Evolutionary conservation across 192 early-diverging fungal genomes (phyloP), one percentile per base, ranked within the genome.

Genomic region (Linderina pennispora): DNA sequence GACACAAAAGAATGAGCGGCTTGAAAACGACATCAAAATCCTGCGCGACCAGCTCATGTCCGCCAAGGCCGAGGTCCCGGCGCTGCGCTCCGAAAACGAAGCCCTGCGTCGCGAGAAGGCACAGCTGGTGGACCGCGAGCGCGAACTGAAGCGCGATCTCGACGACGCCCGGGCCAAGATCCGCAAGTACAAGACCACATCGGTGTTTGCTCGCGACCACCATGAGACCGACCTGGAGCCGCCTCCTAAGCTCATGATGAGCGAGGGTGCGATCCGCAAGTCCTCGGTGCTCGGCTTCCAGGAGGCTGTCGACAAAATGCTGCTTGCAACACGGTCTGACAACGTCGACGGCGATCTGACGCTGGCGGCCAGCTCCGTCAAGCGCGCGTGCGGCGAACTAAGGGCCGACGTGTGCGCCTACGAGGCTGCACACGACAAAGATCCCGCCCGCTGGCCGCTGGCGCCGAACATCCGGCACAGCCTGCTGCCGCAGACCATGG

Each of bases 371-470:
- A 83, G 85, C 44, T 61, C 84, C 4, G 81, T 96, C 28, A 86
- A 90, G 22, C 76, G 85, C 25, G 76, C 89, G 0, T 94, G 92
- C 71, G 83, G 85, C 36, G 71, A 77, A 42, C 86, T 98, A 35
- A 86, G 82, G 0, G 88, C 89, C 28, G 89, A 98, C 35, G 79
- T 88, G 7, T 85, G 90, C 25, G 65, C 62, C 8, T 84, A 85
- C 35, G 77, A 87, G 52, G 42, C 24, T 14, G 63, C 53, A 3
- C 47, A 66, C 22, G 46, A 57, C 21, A 34, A 41, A 6, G 57
- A 74, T 22, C 58, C 56, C 18, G 54, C 51, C 22, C 25, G 47
- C 4, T 66, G 72, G 53, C 69, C 59, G 13, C 64, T 92, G 11
- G 40, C 59, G 11, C 26, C 45, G 9, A 65, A 78, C 21, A 66